Percentiles rank a stretch among this genome's conserved stretches.
These are phyloP conservation scores for Heliophila coronopifolia DNA, from an alignment of 441 rosid genomes.

Conservation along the genomic window DNA sequence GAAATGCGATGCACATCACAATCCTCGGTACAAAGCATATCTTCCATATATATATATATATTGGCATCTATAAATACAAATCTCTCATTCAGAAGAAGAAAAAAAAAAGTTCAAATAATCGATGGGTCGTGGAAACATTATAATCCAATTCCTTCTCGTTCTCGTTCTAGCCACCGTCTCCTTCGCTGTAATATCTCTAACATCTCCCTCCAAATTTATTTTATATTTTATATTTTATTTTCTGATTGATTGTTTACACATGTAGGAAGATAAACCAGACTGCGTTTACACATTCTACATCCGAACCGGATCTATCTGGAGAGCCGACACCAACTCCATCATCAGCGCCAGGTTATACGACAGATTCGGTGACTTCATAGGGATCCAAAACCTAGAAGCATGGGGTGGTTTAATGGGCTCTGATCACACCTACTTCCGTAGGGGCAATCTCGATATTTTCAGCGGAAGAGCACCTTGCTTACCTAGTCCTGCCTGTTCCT, in stretches of 20 bases:
- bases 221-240: background rate
- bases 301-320: conserved; percentile 68
- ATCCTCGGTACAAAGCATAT: too few species aligned
- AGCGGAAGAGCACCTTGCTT: conserved; percentile 61
- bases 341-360: conserved; percentile 46
- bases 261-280: conserved; percentile 40
- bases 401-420: conserved; percentile 80
- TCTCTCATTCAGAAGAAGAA: too few species aligned
- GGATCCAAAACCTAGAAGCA: conserved; percentile 38
- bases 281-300: conserved; percentile 66
- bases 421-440: conserved; percentile 62
- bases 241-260: background rate
- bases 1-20: too few species aligned
- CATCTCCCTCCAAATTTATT: background rate
- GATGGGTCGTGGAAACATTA: too few species aligned
- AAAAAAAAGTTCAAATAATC: too few species aligned
- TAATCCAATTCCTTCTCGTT: too few species aligned
- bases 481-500: conserved; percentile 39
- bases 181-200: conserved; percentile 31
- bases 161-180: too few species aligned
- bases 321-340: conserved; percentile 69
- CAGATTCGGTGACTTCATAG: conserved; percentile 32
- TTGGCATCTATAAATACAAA: too few species aligned
- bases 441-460: conserved; percentile 79
- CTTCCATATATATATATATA: too few species aligned